These are phyloP conservation scores for Combretum micranthum DNA, from an alignment of 345 rosid species.

Conservation along the genomic window DNA sequence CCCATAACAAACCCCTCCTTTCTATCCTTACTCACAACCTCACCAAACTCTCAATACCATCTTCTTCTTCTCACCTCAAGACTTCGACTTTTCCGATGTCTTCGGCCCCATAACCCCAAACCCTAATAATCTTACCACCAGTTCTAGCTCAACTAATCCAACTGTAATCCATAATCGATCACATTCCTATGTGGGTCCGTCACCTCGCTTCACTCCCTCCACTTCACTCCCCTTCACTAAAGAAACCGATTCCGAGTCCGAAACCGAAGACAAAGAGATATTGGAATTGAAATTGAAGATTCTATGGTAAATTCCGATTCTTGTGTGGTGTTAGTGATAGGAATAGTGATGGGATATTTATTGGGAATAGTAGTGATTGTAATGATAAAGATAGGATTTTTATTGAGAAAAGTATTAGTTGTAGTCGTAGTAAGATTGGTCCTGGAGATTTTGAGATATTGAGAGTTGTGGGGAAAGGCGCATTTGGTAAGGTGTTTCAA, in stretches of 20 bases:
- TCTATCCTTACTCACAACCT: conserved; percentile 40
- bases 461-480: conserved; percentile 63
- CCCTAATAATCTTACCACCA: conserved; percentile 15
- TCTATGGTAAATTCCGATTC: not conserved
- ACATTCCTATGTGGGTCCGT: conserved; percentile 73
- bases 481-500: conserved; percentile 65
- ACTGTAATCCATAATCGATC: conserved; percentile 54
- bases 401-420: not conserved
- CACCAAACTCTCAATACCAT: conserved; percentile 52
- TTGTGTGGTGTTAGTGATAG: not conserved
- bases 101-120: conserved; percentile 46
- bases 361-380: not conserved
- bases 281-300: not conserved
- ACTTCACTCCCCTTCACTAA: conserved; percentile 35
- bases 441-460: conserved; percentile 56
- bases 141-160: conserved; percentile 26
- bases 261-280: conserved; percentile 12
- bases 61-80: conserved; percentile 19
- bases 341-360: not conserved
- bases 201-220: conserved; percentile 54
- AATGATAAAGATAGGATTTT: not conserved
- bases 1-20: conserved; percentile 39
- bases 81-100: conserved; percentile 51
- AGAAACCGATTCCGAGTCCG: conserved; percentile 25
- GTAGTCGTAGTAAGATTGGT: conserved; percentile 27